Conservation (phyloP, 139 green algal genomes). For the Choricystis sp. region DNA sequence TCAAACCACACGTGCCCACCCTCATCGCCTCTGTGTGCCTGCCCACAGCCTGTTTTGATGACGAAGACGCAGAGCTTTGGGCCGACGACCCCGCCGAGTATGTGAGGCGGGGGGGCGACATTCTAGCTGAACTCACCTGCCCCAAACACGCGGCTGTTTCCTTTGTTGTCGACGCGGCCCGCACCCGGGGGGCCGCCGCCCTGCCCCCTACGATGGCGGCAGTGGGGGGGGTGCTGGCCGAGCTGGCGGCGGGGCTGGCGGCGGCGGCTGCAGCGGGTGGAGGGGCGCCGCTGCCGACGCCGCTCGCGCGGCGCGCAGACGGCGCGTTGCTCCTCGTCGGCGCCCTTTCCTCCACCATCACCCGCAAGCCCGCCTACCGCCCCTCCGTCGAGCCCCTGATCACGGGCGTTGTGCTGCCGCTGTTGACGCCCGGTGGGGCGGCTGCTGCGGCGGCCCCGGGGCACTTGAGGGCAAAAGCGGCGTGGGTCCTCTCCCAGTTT, state of each 20-base stretch:
- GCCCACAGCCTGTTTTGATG: slow-evolving; percentile 53
- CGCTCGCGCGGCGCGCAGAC: slow-evolving; percentile 60
- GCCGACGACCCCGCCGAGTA: slow-evolving; percentile 92
- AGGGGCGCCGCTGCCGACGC: slow-evolving; percentile 10
- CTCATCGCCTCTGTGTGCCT: not conserved
- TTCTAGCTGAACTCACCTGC: slow-evolving; percentile 39
- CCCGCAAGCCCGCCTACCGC: slow-evolving; percentile 62
- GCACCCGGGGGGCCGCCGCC: slow-evolving; percentile 31
- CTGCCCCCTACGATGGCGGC: slow-evolving; percentile 46
- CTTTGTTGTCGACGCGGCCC: slow-evolving; percentile 66
- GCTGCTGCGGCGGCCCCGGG: slow-evolving; percentile 25
- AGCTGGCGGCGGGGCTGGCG: slow-evolving; percentile 1
- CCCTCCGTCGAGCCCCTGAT: slow-evolving; percentile 72
- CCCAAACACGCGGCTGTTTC: slow-evolving; percentile 66
- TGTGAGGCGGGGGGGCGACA: slow-evolving; percentile 69
- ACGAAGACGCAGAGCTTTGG: slow-evolving; percentile 81
- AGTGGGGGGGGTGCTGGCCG: not conserved
- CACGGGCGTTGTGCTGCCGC: slow-evolving; percentile 51
- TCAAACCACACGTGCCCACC: slow-evolving; percentile 49
- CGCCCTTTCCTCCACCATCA: slow-evolving; percentile 54
- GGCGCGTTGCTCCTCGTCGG: slow-evolving; percentile 78
- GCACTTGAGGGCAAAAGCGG: slow-evolving; percentile 81
- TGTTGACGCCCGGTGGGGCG: too few relatives aligned
- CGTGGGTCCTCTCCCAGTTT: slow-evolving; percentile 70
- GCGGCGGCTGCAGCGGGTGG: not conserved